Evolutionary conservation across 306 rosid genomes (phyloP).

Genomic region (Fragaria vesca): DNA sequence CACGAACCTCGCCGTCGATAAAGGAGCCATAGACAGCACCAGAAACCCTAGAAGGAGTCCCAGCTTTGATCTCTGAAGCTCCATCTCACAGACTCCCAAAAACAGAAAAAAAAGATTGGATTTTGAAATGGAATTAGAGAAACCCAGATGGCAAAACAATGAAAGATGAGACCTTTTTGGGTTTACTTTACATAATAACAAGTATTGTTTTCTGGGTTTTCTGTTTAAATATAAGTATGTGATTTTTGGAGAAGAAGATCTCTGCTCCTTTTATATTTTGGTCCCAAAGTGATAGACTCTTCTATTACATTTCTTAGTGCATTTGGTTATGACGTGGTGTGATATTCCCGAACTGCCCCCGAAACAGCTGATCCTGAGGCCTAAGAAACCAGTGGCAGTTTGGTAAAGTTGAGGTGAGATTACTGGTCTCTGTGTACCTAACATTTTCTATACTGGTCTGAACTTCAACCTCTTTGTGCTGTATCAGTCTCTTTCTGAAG

Average conservation of each 20-base stretch:
- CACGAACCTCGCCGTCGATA: slow-evolving; percentile 67
- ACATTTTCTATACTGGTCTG: slow-evolving; percentile 1
- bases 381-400: background rate
- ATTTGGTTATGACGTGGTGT: background rate
- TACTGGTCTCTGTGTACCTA: background rate
- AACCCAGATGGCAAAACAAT: background rate
- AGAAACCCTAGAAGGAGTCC: slow-evolving; percentile 66
- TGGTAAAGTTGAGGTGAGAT: background rate
- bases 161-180: background rate
- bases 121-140: slow-evolving; percentile 22
- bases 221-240: background rate
- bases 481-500: background rate
- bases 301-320: background rate
- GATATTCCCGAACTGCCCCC: background rate
- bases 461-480: background rate
- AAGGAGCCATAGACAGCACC: slow-evolving; percentile 41
- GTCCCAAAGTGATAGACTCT: background rate
- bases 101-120: slow-evolving; percentile 19
- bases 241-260: background rate
- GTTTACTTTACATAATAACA: background rate
- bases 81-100: slow-evolving; percentile 35
- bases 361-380: background rate
- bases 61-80: slow-evolving; percentile 50
- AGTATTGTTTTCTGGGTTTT: background rate
- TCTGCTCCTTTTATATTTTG: background rate